phyloP scores from a whole-genome alignment of 805 yeast genomes.

The Kodamaea sagamina region DNA sequence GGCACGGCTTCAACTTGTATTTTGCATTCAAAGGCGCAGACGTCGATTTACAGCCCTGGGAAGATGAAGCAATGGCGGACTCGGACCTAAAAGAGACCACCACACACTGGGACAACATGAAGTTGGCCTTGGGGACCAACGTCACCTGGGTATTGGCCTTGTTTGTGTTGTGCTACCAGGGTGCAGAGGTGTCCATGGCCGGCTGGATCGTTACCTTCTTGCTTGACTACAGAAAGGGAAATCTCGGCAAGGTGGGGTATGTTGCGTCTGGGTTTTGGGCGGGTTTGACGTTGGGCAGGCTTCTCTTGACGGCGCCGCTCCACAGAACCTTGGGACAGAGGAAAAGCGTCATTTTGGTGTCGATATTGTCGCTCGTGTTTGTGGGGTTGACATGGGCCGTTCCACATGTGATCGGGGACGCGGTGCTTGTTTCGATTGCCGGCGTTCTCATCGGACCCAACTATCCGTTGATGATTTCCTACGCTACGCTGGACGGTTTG shows the following conservation, averaged over 20 bases:
- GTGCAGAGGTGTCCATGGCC: constrained; percentile 67
- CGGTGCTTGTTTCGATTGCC: constrained; percentile 47
- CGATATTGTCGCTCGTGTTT: constrained; percentile 36
- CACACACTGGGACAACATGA: constrained; percentile 30
- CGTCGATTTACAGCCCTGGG: constrained; percentile 44
- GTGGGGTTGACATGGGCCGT: constrained; percentile 51
- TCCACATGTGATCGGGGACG: constrained; percentile 45
- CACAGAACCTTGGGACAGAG: constrained; percentile 46
- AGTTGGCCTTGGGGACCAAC: constrained; percentile 40
- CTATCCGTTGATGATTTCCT: constrained; percentile 26
- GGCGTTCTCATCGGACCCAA: constrained; percentile 52
- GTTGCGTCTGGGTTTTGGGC: constrained; percentile 73
- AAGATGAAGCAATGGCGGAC: constrained; percentile 11
- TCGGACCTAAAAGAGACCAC: background rate
- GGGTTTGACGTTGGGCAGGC: constrained; percentile 67
- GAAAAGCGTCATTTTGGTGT: constrained; percentile 41
- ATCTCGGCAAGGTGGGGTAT: constrained; percentile 52
- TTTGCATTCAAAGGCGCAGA: constrained; percentile 53
- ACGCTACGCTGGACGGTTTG: constrained; percentile 19
- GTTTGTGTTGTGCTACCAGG: constrained; percentile 63
- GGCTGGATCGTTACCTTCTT: constrained; percentile 72
- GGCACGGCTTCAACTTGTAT: constrained; percentile 34
- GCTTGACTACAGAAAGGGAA: constrained; percentile 53
- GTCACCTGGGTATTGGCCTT: constrained; percentile 51
- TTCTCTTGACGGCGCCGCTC: constrained; percentile 46